Base-by-base conservation (phyloP, 2,329 filamentous ascomycete genomes). In the Leptographium procerum region DNA sequence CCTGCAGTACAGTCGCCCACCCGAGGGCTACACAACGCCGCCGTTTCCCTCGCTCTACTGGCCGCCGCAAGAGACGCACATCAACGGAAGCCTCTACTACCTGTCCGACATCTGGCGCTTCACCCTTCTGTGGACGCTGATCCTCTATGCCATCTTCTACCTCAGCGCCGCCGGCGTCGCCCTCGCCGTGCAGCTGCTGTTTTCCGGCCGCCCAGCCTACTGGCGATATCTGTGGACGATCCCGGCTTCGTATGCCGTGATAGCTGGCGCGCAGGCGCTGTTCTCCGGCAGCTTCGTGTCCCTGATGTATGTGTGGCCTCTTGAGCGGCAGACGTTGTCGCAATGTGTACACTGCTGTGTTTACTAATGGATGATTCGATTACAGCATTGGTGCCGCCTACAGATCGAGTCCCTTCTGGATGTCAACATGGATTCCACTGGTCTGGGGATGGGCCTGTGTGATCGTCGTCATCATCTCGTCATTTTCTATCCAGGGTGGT, bases 391-490 rank as follows among this genome's bases (percentile, higher is more conserved):
- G 88, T 14, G 88, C 86, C 10, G 82, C 92, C 40, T 96, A 95
- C 68, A 82, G 84, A 65, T 82, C 87, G 2, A 91, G 90, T 50
- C 89, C 87, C 71, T 95, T 92, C 69, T 79, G 85, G 66, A 94
- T 96, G 90, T 92, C 90, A 52, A 96, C 91, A 0, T 96, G 91
- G 91, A 88, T 95, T 56, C 91, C 91, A 0, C 87, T 94, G 67
- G 81, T 91, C 26, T 96, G 91, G 91, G 89, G 84, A 1, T 80
- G 89, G 67, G 87, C 92, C 70, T 95, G 90, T 69, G 85, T 92
- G 11, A 71, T 96, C 52, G 80, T 95, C 33, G 75, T 96, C 52
- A 84, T 96, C 55, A 77, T 95, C 62, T 94, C 90, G 6, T 94
- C 89, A 4, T 96, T 96, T 70, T 89, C 90, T n/a, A 91, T 95